Evolutionary conservation across 306 rosid genomes (phyloP).

Genomic region (Ormosia emarginata): DNA sequence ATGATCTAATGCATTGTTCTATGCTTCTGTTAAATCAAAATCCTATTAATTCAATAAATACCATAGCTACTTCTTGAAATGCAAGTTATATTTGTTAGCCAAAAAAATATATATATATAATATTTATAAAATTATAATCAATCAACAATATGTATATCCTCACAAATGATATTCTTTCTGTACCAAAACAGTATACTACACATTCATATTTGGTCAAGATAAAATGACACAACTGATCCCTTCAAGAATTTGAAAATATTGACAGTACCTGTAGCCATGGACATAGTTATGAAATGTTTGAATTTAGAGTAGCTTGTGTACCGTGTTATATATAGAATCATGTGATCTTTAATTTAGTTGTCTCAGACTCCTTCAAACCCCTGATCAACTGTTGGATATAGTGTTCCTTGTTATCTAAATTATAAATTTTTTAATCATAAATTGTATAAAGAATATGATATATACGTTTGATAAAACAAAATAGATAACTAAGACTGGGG

Average conservation of each 20-base stretch:
- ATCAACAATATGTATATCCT: neutral
- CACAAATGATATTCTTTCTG: neutral
- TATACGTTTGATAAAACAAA: neutral
- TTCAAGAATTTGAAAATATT: neutral
- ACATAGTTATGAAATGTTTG: neutral
- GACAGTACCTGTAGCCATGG: neutral
- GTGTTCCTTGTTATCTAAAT: neutral
- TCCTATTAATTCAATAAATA: neutral
- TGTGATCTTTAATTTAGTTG: neutral
- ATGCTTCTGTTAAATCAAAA: neutral
- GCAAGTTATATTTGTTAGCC: neutral
- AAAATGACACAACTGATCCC: neutral
- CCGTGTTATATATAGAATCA: neutral
- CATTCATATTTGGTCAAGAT: neutral
- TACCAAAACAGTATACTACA: neutral
- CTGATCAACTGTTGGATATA: neutral
- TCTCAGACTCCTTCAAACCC: neutral
- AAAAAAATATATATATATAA: neutral
- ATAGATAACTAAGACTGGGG: neutral
- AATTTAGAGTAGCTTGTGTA: neutral
- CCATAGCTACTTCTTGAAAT: neutral
- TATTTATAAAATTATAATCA: neutral
- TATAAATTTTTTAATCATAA: neutral
- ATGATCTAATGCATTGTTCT: neutral
- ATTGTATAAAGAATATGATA: neutral